phyloP scores from a whole-genome alignment of 1,284 basidiomycete species.

The Tilletia indica region DNA sequence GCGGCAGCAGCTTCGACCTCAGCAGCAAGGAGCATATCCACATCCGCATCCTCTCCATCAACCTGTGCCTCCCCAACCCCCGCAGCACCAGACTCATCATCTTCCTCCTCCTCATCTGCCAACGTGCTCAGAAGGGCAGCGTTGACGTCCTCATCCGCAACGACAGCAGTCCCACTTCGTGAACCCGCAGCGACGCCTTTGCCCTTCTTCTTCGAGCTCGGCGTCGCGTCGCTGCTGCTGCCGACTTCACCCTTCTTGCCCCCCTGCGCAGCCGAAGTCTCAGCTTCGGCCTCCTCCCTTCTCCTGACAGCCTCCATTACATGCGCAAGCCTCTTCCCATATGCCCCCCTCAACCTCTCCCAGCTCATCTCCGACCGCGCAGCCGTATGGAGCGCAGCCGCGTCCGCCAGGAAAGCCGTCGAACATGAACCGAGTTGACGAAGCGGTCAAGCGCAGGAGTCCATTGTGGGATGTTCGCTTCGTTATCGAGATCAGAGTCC shows the following conservation, averaged over 20 bases:
- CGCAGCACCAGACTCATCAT: background rate
- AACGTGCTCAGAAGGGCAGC: slow-evolving; percentile 9
- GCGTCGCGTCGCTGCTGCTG: background rate
- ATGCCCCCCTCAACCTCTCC: slow-evolving; percentile 33
- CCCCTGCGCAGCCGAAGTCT: background rate
- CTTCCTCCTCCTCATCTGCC: slow-evolving; percentile 7
- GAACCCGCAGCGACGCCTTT: background rate
- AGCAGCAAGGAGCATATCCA: background rate
- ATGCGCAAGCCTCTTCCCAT: slow-evolving; percentile 1
- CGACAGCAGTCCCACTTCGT: background rate
- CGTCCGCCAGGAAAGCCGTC: slow-evolving; percentile 37
- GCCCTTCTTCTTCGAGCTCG: slow-evolving; percentile 2
- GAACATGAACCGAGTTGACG: slow-evolving; percentile 31
- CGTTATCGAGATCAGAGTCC: slow-evolving; percentile 50
- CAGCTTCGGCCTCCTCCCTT: background rate
- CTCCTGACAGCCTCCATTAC: background rate
- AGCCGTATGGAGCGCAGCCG: slow-evolving; percentile 24
- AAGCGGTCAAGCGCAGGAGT: slow-evolving; percentile 42
- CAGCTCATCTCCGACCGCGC: slow-evolving; percentile 30
- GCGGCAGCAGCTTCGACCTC: background rate
- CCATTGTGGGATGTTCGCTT: slow-evolving; percentile 47
- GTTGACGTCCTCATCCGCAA: slow-evolving; percentile 4
- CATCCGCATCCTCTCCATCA: background rate
- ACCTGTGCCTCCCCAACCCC: background rate
- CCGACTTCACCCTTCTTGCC: background rate